Conservation (phyloP, 495 filamentous ascomycete genomes). For the Bombardia bombarda region DNA sequence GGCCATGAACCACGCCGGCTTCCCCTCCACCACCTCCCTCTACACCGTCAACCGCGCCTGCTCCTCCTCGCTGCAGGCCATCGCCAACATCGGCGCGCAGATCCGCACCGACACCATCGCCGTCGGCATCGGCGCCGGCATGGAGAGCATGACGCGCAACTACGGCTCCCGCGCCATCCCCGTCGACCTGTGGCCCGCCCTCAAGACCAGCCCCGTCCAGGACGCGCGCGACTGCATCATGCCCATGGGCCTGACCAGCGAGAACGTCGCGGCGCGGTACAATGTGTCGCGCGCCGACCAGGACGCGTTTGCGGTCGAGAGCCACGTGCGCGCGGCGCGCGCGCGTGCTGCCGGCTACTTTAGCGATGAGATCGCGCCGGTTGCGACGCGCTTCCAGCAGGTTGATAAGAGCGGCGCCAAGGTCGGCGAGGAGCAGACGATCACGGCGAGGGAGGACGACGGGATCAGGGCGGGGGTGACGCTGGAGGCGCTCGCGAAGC, state of each 20-base stretch:
- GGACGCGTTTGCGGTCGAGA: slow-evolving; percentile 71
- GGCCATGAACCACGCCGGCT: slow-evolving; percentile 76
- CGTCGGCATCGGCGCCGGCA: slow-evolving; percentile 79
- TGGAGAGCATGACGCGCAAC: slow-evolving; percentile 91
- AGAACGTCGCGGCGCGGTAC: slow-evolving; percentile 80
- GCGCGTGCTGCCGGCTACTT: slow-evolving; percentile 66
- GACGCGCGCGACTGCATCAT: slow-evolving; percentile 82
- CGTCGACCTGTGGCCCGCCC: slow-evolving; percentile 64
- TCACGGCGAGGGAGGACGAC: slow-evolving; percentile 67
- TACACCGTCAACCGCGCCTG: slow-evolving; percentile 87
- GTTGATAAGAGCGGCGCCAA: slow-evolving; percentile 54
- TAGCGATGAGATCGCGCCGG: slow-evolving; percentile 69
- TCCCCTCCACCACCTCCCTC: slow-evolving; percentile 61
- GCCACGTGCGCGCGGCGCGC: slow-evolving; percentile 59
- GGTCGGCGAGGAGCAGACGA: slow-evolving; percentile 35
- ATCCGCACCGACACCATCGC: slow-evolving; percentile 66
- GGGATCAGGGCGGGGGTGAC: slow-evolving; percentile 64
- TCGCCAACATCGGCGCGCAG: slow-evolving; percentile 60
- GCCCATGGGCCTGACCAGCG: slow-evolving; percentile 88
- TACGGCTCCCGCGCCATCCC: slow-evolving; percentile 80
- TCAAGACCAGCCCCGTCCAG: slow-evolving; percentile 54
- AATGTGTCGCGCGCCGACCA: slow-evolving; percentile 66
- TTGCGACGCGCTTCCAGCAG: slow-evolving; percentile 57
- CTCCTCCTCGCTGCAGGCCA: slow-evolving; percentile 64
- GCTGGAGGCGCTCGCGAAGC: slow-evolving; percentile 59